phyloP scores from a whole-genome alignment of 495 filamentous ascomycete species.

The Pyrenula massariospora region DNA sequence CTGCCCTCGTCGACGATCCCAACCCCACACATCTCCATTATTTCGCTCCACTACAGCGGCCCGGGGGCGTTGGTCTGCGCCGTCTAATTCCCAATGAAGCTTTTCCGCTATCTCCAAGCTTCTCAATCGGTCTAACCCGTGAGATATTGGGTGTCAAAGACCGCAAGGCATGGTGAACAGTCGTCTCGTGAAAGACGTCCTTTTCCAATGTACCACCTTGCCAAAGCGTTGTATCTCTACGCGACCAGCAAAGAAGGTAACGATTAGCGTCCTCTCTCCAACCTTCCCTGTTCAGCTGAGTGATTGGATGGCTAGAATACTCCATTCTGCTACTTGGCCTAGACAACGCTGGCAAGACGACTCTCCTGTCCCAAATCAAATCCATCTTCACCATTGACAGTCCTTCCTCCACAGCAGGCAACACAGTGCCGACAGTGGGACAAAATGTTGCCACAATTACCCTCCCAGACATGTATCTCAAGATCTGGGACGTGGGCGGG shows the following conservation, averaged over 20 bases:
- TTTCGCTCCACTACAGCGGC: no score
- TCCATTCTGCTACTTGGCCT: constrained; percentile 93
- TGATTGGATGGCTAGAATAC: constrained; percentile 54
- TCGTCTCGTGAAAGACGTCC: no score
- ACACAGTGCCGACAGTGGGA: constrained; percentile 91
- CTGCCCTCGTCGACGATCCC: no score
- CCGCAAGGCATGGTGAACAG: no score
- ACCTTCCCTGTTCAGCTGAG: background rate
- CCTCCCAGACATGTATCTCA: constrained; percentile 85
- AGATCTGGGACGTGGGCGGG: constrained; percentile 97
- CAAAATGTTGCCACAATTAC: constrained; percentile 90
- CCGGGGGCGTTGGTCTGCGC: no score
- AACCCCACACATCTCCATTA: no score
- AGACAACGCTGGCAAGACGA: constrained; percentile 98
- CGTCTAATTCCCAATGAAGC: no score
- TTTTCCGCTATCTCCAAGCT: no score
- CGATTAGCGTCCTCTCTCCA: background rate
- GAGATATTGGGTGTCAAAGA: no score
- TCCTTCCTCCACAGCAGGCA: constrained; percentile 39
- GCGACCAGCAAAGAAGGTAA: constrained; percentile 91
- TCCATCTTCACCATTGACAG: constrained; percentile 47
- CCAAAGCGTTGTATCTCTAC: constrained; percentile 86
- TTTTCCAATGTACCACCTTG: constrained; percentile 81
- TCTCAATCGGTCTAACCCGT: no score
- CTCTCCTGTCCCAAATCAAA: constrained; percentile 92